Percentiles rank a stretch among this genome's conserved stretches.
These are phyloP conservation scores for bread wheat (Triticum aestivum) DNA, from an alignment of 176 grass and related monocot species.

Conservation along the genomic window DNA sequence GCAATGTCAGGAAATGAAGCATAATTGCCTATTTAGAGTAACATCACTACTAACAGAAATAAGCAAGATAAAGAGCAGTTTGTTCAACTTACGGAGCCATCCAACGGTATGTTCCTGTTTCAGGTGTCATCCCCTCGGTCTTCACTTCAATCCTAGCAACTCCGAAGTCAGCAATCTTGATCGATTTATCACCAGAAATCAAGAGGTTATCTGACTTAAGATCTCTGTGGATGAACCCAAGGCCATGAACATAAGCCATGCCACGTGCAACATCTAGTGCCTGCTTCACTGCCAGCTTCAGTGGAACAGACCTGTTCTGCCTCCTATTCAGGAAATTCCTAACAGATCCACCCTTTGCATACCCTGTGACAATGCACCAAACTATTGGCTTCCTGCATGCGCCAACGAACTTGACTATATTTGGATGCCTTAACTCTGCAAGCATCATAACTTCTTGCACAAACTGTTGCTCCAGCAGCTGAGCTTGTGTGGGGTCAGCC, in stretches of 20 bases:
- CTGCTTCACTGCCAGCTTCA: conserved; percentile 74
- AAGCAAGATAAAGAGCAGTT: conserved; percentile 8
- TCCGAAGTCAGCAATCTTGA: conserved; percentile 83
- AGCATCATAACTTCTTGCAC: conserved; percentile 89
- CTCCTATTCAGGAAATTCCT: conserved; percentile 67
- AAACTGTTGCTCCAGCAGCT: conserved; percentile 74
- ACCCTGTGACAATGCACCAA: conserved; percentile 83
- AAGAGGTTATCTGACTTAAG: conserved; percentile 79
- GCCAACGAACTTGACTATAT: conserved; percentile 72
- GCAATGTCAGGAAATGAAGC: background rate
- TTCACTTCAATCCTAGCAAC: conserved; percentile 81
- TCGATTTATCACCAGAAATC: conserved; percentile 69
- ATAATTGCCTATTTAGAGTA: background rate
- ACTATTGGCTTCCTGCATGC: conserved; percentile 75
- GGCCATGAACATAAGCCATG: conserved; percentile 75
- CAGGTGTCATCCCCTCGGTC: conserved; percentile 86
- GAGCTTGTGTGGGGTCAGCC: conserved; percentile 50
- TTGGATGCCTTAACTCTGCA: conserved; percentile 66
- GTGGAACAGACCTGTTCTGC: conserved; percentile 59
- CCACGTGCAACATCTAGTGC: conserved; percentile 71
- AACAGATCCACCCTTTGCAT: conserved; percentile 78
- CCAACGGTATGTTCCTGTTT: conserved; percentile 92
- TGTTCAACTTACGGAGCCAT: conserved; percentile 84
- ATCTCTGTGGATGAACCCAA: conserved; percentile 79
- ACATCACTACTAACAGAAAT: background rate